These are phyloP conservation scores for Tritrichomonas musculus DNA, from an alignment of 208 protist genomes.

Conservation along the genomic window DNA sequence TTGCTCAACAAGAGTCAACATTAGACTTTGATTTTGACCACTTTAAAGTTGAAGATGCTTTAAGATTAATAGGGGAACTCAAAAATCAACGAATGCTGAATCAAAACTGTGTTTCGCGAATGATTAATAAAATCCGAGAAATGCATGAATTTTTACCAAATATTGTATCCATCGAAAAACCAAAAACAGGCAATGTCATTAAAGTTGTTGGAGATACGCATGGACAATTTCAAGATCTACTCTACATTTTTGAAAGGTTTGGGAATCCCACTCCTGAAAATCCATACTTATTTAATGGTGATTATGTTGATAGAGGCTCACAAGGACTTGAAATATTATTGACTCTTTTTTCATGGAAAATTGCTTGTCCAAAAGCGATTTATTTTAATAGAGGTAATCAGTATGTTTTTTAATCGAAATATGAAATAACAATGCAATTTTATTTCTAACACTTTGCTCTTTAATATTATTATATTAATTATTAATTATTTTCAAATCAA, in stretches of 20 bases:
- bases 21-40: no score
- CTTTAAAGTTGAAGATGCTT: no score
- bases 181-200: neutral
- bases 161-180: neutral
- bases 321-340: conserved; percentile 29
- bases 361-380: neutral
- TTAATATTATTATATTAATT: no score
- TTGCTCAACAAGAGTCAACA: no score
- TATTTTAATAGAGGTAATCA: conserved; percentile 11
- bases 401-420: no score
- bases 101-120: no score
- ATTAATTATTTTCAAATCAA: no score
- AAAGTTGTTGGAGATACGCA: conserved; percentile 14
- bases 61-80: no score
- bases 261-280: conserved; percentile 28
- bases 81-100: no score
- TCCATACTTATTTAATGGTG: conserved; percentile 39
- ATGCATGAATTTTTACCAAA: neutral
- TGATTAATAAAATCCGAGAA: neutral
- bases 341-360: conserved; percentile 33
- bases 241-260: conserved; percentile 30
- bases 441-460: no score
- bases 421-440: no score
- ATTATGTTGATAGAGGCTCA: conserved; percentile 36
- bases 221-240: conserved; percentile 38